Evolutionary conservation across 768 basidiomycete genomes (phyloP).

Genomic region (Termitomyces sp.): DNA sequence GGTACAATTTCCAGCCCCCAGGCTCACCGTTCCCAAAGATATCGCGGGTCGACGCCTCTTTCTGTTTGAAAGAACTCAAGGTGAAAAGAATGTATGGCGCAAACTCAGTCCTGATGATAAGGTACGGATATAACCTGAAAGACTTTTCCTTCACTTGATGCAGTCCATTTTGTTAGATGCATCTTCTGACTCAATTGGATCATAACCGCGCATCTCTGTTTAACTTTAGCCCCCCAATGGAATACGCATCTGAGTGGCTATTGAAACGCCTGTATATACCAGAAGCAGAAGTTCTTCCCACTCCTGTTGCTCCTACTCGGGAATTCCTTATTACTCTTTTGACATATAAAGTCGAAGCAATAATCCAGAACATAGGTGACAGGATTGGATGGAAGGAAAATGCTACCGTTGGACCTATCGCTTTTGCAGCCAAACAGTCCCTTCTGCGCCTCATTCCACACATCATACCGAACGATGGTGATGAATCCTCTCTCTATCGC

Average conservation of each 20-base stretch:
- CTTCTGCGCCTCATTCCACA: neutral
- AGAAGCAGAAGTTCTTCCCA: neutral
- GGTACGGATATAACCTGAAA: neutral
- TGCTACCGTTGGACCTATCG: neutral
- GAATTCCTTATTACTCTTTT: neutral
- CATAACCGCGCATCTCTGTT: neutral
- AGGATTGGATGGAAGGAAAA: neutral
- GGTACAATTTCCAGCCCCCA: neutral
- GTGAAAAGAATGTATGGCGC: neutral
- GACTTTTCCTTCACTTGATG: neutral
- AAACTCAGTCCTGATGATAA: neutral
- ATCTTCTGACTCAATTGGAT: neutral
- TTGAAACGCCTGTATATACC: neutral
- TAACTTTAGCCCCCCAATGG: neutral
- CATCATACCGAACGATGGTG: neutral
- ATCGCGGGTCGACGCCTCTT: neutral
- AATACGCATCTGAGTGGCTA: neutral
- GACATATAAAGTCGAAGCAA: neutral
- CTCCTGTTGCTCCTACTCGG: neutral
- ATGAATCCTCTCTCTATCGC: neutral
- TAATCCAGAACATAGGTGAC: neutral
- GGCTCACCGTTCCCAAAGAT: neutral
- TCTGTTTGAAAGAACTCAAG: neutral
- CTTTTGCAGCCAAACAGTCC: neutral
- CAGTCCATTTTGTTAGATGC: neutral